Percentiles rank a stretch among this genome's conserved stretches.
phyloP scores from a whole-genome alignment of 768 basidiomycete genomes.

The Fibroporia radiculosa region DNA sequence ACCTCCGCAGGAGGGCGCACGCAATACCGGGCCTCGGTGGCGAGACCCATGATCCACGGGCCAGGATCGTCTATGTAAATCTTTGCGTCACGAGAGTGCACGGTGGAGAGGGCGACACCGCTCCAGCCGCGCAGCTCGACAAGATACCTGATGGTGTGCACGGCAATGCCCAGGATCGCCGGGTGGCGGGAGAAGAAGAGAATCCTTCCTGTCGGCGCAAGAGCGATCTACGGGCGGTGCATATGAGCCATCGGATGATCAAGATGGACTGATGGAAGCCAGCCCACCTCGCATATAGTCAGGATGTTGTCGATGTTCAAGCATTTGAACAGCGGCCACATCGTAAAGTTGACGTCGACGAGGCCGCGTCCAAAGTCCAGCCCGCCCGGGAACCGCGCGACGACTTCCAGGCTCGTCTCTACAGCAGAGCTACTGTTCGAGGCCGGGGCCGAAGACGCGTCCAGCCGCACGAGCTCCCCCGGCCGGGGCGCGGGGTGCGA shows the following conservation, averaged over 20 bases:
- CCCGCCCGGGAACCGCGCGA: slow-evolving; percentile 88
- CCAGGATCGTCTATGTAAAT: slow-evolving; percentile 95
- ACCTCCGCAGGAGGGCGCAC: slow-evolving; percentile 72
- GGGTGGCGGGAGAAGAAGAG: slow-evolving; percentile 86
- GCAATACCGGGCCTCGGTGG: slow-evolving; percentile 78
- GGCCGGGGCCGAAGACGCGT: slow-evolving; percentile 54
- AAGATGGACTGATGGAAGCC: background rate
- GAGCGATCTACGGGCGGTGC: slow-evolving; percentile 50
- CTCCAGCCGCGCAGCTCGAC: slow-evolving; percentile 92
- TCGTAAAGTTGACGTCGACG: slow-evolving; percentile 91
- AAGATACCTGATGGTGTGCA: slow-evolving; percentile 85
- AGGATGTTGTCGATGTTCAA: slow-evolving; percentile 91
- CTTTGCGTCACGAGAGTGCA: slow-evolving; percentile 84
- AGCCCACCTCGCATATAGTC: slow-evolving; percentile 76
- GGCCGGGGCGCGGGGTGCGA: slow-evolving; percentile 83
- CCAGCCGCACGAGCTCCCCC: slow-evolving; percentile 79
- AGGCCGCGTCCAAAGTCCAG: slow-evolving; percentile 87
- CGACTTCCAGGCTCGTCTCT: slow-evolving; percentile 63
- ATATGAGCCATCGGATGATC: background rate
- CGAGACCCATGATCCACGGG: slow-evolving; percentile 91
- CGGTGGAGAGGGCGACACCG: slow-evolving; percentile 74
- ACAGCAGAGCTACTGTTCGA: slow-evolving; percentile 16
- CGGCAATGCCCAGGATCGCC: slow-evolving; percentile 87
- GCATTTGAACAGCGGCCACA: slow-evolving; percentile 95
- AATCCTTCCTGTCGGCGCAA: slow-evolving; percentile 80